Evolutionary conservation across 78 protist species (phyloP), one percentile per base, ranked within the genome.

Genomic region (Dictyostelium intermedium): DNA sequence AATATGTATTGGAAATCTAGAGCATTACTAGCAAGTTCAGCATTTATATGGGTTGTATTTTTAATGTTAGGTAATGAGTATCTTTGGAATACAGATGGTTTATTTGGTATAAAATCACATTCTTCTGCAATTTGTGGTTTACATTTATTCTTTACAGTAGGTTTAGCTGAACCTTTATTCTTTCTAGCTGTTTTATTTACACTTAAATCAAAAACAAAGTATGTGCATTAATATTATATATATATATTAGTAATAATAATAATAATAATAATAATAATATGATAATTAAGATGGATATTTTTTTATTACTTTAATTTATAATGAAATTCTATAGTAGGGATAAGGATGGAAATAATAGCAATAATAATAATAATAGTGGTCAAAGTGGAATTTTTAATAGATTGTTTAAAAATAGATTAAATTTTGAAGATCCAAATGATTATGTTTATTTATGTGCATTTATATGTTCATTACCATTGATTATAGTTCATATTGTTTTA

Each of bases 101-200:
- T 89, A 41, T 89, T 89, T 47, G 72, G 61, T 35, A 63, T 83
- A 14, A 78, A 37, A 16, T 25, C 25, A 9, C 61, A 89, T 61
- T 89, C 83, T 4, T 70, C 73, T 27, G 83, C 83, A 30, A 50
- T 89, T 78, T 89, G 93, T 69, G 76, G 73, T 34, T 23, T 89
- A 89, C 93, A 89, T 80, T 50, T 89, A 30, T 89, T 89, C 50
- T 89, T 89, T 79, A 89, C 93, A 2, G 93, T 89, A 32, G 93
- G 93, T 27, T 74, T 69, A 3, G 32, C 86, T 20, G 86, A 89
- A 70, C 93, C 93, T 11, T 69, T 89, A 32, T 89, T 89, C 27
- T 89, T 89, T 69, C 27, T 89, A 79, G 3, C 82, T 63, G 81
- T 79, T 66, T 69, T 89, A 89, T 89, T 89, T 70, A 89, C 82